Base-by-base conservation (phyloP, 164 flowering plant species). In the Warburgia ugandensis region DNA sequence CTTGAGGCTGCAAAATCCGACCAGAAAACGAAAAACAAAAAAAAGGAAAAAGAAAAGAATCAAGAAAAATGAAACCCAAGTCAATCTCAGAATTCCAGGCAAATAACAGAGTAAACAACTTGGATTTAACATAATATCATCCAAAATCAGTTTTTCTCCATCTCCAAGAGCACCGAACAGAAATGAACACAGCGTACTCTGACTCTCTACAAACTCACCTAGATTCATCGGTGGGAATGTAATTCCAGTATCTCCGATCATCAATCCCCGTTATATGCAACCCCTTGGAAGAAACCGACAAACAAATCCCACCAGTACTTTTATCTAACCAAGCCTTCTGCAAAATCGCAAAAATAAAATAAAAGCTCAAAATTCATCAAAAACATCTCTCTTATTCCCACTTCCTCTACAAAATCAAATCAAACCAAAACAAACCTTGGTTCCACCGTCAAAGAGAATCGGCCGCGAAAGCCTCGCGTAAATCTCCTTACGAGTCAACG, bases 161-260 rank as follows among this genome's bases (percentile, higher is more conserved):
- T n/a, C n/a, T n/a, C n/a, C n/a, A n/a, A n/a, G n/a, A n/a, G n/a
- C n/a, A n/a, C n/a, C n/a, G n/a, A 4, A 37, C 13, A 36, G 8
- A 37, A 13, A 37, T 0, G 13, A 16, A 13, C n/a, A 37, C 14
- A 37, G 10, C n/a, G n/a, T n/a, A n/a, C n/a, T n/a, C n/a, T n/a
- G n/a, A n/a, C n/a, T n/a, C n/a, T n/a, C n/a, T n/a, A n/a, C n/a
- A n/a, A n/a, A n/a, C 74, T 61, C 63, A 87, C 96, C 90, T 77
- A 54, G 92, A 87, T 71, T 87, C 96, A 47, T 81, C 88, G 0
- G 85, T 81, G 14, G 84, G 81, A 48, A 92, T 72, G 19, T 72
- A 73, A 47, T 62, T 80, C 98, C 98, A 92, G 50, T 92, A 87
- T 77, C 98, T 78, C 43, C 96, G 71, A 59, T 92, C 98, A 69